These are phyloP conservation scores for Lichtheimia ramosa DNA, from an alignment of 371 early-diverging fungal species.

Conservation along the genomic window DNA sequence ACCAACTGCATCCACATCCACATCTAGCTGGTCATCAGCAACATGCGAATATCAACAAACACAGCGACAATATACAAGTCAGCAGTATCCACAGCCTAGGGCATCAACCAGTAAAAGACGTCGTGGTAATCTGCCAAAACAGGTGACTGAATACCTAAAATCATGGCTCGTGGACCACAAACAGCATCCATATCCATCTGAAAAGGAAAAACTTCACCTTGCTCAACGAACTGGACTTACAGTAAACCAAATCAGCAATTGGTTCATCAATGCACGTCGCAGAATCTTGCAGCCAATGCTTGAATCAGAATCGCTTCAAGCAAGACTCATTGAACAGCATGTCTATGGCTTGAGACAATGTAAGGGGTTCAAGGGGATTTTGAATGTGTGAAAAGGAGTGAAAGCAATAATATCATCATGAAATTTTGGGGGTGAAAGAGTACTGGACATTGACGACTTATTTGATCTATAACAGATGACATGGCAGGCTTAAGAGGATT, in stretches of 20 bases:
- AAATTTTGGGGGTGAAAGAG: too few relatives aligned
- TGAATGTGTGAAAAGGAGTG: too few relatives aligned
- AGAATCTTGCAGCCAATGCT: constrained; percentile 60
- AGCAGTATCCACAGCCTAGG: too few relatives aligned
- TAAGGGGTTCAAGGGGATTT: too few relatives aligned
- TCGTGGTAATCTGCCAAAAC: constrained; percentile 65
- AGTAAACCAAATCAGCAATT: constrained; percentile 83
- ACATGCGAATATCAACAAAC: neutral
- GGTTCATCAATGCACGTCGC: constrained; percentile 90
- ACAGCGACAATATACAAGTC: neutral
- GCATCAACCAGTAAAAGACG: constrained; percentile 27
- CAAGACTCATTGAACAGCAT: constrained; percentile 1
- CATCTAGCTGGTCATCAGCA: neutral
- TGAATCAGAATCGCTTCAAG: constrained; percentile 33
- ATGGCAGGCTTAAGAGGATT: too few relatives aligned
- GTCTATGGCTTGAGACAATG: too few relatives aligned
- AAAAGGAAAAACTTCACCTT: constrained; percentile 71
- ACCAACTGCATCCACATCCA: constrained; percentile 4
- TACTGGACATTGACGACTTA: too few relatives aligned
- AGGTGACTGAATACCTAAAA: constrained; percentile 66
- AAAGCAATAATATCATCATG: too few relatives aligned
- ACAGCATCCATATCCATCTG: constrained; percentile 83
- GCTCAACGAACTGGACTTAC: constrained; percentile 66
- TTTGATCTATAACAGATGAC: too few relatives aligned
- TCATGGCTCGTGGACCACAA: constrained; percentile 77